A percentile compares a stretch with the other conserved stretches of the same genome.
These are phyloP conservation scores for Termitomyces sp. DNA, from an alignment of 768 basidiomycete genomes.

Conservation along the genomic window DNA sequence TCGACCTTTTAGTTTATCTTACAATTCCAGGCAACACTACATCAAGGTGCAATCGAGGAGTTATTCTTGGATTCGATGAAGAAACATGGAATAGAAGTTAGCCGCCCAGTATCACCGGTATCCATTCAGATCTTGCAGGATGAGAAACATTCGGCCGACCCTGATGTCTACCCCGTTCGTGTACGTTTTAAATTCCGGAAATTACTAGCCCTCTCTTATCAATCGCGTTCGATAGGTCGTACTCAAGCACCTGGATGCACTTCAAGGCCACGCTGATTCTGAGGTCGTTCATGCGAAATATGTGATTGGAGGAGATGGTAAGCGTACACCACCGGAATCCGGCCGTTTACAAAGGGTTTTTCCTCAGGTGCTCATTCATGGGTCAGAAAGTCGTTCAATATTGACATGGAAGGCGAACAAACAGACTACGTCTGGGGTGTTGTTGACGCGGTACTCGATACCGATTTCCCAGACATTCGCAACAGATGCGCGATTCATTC, in stretches of 20 bases:
- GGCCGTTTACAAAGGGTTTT: background rate
- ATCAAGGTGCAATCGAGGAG: constrained; percentile 59
- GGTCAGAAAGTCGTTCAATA: constrained; percentile 63
- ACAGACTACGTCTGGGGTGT: constrained; percentile 82
- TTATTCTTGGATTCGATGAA: constrained; percentile 55
- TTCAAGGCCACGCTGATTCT: constrained; percentile 27
- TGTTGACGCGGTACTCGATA: constrained; percentile 63
- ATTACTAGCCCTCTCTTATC: background rate
- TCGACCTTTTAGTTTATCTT: background rate
- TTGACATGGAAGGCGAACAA: constrained; percentile 76
- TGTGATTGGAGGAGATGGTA: constrained; percentile 73
- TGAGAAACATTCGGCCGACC: constrained; percentile 33
- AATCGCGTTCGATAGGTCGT: constrained; percentile 28
- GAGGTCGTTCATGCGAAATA: constrained; percentile 58
- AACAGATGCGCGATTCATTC: constrained; percentile 65
- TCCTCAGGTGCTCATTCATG: constrained; percentile 73
- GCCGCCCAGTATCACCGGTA: constrained; percentile 42
- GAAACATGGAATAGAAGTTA: constrained; percentile 39
- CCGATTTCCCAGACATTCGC: constrained; percentile 74
- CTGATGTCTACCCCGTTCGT: constrained; percentile 29
- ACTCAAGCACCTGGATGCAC: constrained; percentile 33
- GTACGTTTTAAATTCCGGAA: constrained; percentile 15
- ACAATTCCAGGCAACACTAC: constrained; percentile 41
- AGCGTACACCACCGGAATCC: constrained; percentile 5
- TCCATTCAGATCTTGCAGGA: constrained; percentile 42